These are phyloP conservation scores for Trichoderma arundinaceum DNA, from an alignment of 2,329 filamentous ascomycete genomes.

Conservation along the genomic window DNA sequence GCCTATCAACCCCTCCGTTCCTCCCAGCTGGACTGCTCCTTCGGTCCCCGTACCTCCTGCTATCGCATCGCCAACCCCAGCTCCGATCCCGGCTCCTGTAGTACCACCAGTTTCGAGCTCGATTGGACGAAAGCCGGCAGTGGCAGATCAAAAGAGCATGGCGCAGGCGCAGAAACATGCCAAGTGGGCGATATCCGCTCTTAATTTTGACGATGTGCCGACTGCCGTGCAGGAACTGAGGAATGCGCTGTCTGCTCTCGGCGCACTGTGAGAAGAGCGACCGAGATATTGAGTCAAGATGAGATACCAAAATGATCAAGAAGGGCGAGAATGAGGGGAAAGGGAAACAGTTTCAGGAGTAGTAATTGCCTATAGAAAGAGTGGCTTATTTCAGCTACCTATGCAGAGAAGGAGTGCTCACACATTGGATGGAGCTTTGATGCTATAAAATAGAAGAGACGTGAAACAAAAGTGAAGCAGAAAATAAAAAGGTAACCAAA, in stretches of 20 bases:
- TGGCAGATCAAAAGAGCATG: constrained; percentile 62
- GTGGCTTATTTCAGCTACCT: constrained; percentile 14
- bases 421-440: neutral
- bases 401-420: constrained; percentile 6
- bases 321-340: neutral
- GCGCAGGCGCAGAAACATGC: constrained; percentile 90
- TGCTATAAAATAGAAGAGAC: neutral
- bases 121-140: constrained; percentile 11
- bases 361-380: constrained; percentile 21
- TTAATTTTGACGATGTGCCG: constrained; percentile 94
- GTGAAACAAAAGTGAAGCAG: neutral
- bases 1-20: constrained; percentile 35
- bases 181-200: constrained; percentile 92
- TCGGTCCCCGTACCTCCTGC: constrained; percentile 34
- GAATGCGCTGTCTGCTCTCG: constrained; percentile 73
- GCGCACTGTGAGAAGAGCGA: constrained; percentile 52
- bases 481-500: constrained; percentile 3
- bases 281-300: constrained; percentile 5
- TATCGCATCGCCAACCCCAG: constrained; percentile 30
- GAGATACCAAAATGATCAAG: constrained; percentile 17
- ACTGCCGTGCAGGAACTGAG: constrained; percentile 87
- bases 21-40: constrained; percentile 21
- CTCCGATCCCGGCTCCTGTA: constrained; percentile 32
- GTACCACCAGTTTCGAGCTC: constrained; percentile 28
- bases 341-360: neutral